Evolutionary conservation across 208 protist genomes (phyloP).

Genomic region (Strigomonas culicis): DNA sequence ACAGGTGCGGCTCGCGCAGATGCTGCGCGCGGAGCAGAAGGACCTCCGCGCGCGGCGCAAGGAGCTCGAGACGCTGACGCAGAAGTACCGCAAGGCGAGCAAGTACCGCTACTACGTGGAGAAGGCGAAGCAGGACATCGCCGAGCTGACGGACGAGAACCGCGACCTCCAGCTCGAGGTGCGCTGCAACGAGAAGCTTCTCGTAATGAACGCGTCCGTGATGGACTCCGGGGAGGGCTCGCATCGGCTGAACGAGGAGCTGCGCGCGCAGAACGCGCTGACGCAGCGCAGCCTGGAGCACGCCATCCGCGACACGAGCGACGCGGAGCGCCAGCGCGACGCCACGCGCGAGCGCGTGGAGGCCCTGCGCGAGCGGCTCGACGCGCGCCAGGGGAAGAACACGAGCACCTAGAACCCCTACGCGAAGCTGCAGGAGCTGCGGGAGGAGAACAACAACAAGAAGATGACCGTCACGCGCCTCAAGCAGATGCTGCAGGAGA

Average conservation of each 20-base stretch:
- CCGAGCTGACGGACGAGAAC: constrained; percentile 42
- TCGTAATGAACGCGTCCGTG: constrained; percentile 38
- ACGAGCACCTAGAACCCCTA: background rate
- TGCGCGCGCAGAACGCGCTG: constrained; percentile 56
- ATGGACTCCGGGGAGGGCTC: constrained; percentile 26
- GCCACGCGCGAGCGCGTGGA: constrained; percentile 28
- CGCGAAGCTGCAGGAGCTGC: constrained; percentile 20
- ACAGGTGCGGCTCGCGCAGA: constrained; percentile 34
- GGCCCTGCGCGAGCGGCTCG: constrained; percentile 17
- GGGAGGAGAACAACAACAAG: constrained; percentile 34
- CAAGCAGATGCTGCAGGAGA: constrained; percentile 22
- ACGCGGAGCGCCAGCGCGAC: constrained; percentile 43
- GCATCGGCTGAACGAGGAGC: constrained; percentile 54
- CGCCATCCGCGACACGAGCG: constrained; percentile 46
- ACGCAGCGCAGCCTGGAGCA: constrained; percentile 53
- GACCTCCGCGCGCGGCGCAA: constrained; percentile 33
- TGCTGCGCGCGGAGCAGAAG: constrained; percentile 42
- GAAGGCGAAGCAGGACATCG: constrained; percentile 48
- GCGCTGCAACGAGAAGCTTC: constrained; percentile 73
- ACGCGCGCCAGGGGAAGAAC: constrained; percentile 13
- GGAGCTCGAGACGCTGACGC: constrained; percentile 36
- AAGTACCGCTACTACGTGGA: constrained; percentile 46
- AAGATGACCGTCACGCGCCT: constrained; percentile 27
- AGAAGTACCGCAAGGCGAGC: constrained; percentile 33
- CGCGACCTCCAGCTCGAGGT: constrained; percentile 55